Evolutionary conservation across 2,329 filamentous ascomycete genomes (phyloP).

Genomic region (Aspergillus fumigatiaffinis): DNA sequence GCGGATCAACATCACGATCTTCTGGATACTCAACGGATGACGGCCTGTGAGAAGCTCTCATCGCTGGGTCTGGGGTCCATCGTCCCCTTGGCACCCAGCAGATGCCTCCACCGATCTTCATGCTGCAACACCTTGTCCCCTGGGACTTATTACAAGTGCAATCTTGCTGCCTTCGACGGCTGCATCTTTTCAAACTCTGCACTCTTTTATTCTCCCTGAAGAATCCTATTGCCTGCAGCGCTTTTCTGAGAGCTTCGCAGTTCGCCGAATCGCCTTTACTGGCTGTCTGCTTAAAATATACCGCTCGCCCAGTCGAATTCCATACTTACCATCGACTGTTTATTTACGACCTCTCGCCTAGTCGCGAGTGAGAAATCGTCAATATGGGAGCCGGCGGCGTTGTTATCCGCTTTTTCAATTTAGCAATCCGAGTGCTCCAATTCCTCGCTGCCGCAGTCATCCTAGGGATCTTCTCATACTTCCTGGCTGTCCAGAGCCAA

Average conservation of each 20-base stretch:
- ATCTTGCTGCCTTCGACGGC: constrained; percentile 19
- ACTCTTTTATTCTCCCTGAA: constrained; percentile 1
- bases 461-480: constrained; percentile 79
- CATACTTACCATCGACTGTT: background rate
- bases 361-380: constrained; percentile 3
- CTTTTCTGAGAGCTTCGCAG: background rate
- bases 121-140: constrained; percentile 9
- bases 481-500: constrained; percentile 67
- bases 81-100: constrained; percentile 2
- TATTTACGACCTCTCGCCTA: background rate
- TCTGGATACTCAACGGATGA: background rate
- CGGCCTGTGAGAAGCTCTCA: constrained; percentile 6
- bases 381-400: constrained; percentile 59
- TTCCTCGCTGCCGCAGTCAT: constrained; percentile 70
- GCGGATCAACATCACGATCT: constrained; percentile 12
- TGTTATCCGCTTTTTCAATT: constrained; percentile 65
- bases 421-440: constrained; percentile 68
- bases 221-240: background rate
- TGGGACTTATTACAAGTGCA: constrained; percentile 12
- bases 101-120: constrained; percentile 19
- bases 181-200: constrained; percentile 4
- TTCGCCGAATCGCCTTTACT: background rate
- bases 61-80: constrained; percentile 4
- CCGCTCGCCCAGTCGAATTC: background rate
- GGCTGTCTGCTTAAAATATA: background rate